Evolutionary conservation across 164 flowering plant genomes (phyloP), one percentile per base, ranked within the genome.

Genomic region (Umbilicus rupestris): DNA sequence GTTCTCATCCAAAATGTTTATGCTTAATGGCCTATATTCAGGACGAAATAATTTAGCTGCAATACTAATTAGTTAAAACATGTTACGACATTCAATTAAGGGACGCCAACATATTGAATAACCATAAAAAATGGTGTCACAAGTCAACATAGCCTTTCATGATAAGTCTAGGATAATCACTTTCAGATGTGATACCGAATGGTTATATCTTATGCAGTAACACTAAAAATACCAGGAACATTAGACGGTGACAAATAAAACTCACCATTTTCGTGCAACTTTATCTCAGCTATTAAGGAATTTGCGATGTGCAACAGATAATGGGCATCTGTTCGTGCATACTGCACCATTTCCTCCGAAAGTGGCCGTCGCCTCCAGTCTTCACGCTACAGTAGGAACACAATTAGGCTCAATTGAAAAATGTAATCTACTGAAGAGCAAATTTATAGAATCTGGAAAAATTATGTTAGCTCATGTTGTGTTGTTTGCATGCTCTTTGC

Each of bases 311-410:
- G 80, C 63, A 94, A 57, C 50, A 94, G 79, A 83, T 87, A 92
- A 73, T 85, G 97, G 66, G 96, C 92, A 85, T 95, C 99, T 4
- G 80, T 81, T 67, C 83, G 75, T 72, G 99, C 96, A 83, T 91
- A 95, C 66, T 86, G 76, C 39, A 91, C 79, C 99, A 89, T 95
- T 69, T 92, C 97, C 59, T 4, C 78, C 16, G 97, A 73, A 24
- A 95, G 77, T 31, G 99, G 97, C 29, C 97, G 99, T 62, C 79
- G 87, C 72, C 97, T 83, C 99, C 99, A 95, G 73, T 95, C 99
- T 82, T 88, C 99, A 63, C 89, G 88, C 99, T 94, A 73, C 60
- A 76, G 73, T 64, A 52, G 71, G 49, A 55, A 22, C 68, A 50
- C 29, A 3, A 19, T 52, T 9, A 52, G 58, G 30, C 30, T 52